These are phyloP conservation scores for Chrysanthemum seticuspe DNA, from an alignment of 129 eudicot genomes.

Conservation along the genomic window DNA sequence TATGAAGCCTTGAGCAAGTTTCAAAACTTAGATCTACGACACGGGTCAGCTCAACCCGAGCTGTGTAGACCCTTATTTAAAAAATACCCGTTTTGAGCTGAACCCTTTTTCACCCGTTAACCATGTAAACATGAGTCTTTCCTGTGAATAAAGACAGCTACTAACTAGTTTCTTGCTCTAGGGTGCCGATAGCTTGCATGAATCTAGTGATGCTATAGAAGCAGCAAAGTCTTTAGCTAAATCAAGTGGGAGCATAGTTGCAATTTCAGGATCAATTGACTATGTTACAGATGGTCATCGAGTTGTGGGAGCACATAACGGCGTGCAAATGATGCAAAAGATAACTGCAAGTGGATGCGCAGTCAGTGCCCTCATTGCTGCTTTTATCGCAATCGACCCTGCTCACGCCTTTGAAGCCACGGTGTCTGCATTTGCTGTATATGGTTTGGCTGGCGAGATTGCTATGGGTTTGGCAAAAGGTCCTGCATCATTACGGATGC, in stretches of 20 bases:
- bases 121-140: neutral
- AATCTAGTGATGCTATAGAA: conserved; percentile 77
- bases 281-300: conserved; percentile 74
- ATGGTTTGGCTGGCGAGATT: conserved; percentile 75
- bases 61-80: neutral
- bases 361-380: conserved; percentile 85
- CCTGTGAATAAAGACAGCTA: neutral
- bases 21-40: no score
- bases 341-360: conserved; percentile 95
- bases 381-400: conserved; percentile 81
- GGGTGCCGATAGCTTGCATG: conserved; percentile 86
- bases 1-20: no score
- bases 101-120: neutral
- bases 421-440: conserved; percentile 63
- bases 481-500: conserved; percentile 78
- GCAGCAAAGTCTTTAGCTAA: conserved; percentile 83
- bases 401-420: conserved; percentile 73
- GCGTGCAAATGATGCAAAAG: conserved; percentile 82
- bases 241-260: conserved; percentile 63
- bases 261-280: conserved; percentile 86
- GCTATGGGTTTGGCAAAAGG: conserved; percentile 68
- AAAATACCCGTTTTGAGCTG: neutral
- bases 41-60: no score
- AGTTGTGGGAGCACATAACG: conserved; percentile 70
- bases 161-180: conserved; percentile 22